Evolutionary conservation across 1,139 yeast species (phyloP).

Genomic region (Hansenula lynferdii): DNA sequence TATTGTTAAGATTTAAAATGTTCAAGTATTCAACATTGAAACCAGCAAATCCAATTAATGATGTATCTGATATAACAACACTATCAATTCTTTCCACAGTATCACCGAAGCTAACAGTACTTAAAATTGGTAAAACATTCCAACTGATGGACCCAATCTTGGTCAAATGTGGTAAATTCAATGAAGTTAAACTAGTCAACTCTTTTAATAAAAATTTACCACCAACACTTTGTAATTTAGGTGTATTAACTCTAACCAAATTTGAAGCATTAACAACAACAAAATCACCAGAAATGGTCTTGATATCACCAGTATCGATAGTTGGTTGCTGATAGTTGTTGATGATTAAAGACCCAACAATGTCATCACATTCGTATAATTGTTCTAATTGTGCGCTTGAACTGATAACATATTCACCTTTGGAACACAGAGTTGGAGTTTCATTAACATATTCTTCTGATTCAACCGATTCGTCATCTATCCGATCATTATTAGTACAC

Average conservation of each 20-base stretch:
- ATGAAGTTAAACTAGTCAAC: slow-evolving; percentile 43
- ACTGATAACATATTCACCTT: slow-evolving; percentile 31
- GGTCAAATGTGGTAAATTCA: slow-evolving; percentile 50
- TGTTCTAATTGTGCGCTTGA: slow-evolving; percentile 36
- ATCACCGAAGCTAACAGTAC: slow-evolving; percentile 45
- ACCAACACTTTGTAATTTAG: slow-evolving; percentile 39
- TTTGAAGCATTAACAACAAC: slow-evolving; percentile 47
- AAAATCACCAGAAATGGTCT: slow-evolving; percentile 52
- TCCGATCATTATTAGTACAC: too few relatives aligned
- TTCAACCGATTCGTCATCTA: neutral
- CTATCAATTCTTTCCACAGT: slow-evolving; percentile 48
- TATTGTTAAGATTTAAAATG: slow-evolving; percentile 61
- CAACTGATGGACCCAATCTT: slow-evolving; percentile 50
- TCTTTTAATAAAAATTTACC: slow-evolving; percentile 46
- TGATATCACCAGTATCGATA: slow-evolving; percentile 45
- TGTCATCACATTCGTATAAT: slow-evolving; percentile 40
- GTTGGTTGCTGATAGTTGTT: slow-evolving; percentile 42
- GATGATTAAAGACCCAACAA: slow-evolving; percentile 49
- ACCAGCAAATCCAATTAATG: slow-evolving; percentile 58
- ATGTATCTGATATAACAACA: slow-evolving; percentile 64
- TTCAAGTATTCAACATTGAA: slow-evolving; percentile 49
- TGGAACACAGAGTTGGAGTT: slow-evolving; percentile 25
- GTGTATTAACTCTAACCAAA: slow-evolving; percentile 53
- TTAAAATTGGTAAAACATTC: slow-evolving; percentile 70
- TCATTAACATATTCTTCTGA: slow-evolving; percentile 1